Evolutionary conservation across 768 basidiomycete species (phyloP), one percentile per base, ranked within the genome.

Genomic region (Termitomyces sp.): DNA sequence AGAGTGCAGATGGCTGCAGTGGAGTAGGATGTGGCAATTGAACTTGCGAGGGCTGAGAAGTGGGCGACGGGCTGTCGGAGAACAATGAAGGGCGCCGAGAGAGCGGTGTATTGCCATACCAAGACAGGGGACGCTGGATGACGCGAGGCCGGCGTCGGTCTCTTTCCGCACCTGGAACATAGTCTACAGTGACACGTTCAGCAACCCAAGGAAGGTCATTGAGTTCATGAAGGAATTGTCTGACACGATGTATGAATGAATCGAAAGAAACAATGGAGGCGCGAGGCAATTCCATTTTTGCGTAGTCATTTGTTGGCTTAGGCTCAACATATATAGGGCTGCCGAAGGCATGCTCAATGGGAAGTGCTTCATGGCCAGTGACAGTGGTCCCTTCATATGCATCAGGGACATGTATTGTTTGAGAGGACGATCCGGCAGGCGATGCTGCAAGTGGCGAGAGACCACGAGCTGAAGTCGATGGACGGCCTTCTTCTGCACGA

Each of bases 151-250:
- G 57, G 20, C 64, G 58, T 46, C 62, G 48, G 34, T 47, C 55
- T 56, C 56, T 61, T 16, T 24, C 22, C 47, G 63, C 57, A 10
- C 67, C 66, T 7, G 74, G 74, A 14, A 65, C 41, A 55, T 71
- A 75, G 51, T 72, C 71, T 16, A 64, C 65, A 8, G 73, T 69
- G 16, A 72, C 66, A 44, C 67, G 69, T 5, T 68, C 65, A 18
- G 71, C 67, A 14, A 71, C 66, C 74, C 74, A 76, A 8, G 74
- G 74, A 27, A 76, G 70, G 18, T 68, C 63, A 54, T 67, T 67
- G 34, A 76, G 53, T 42, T 72, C 68, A 36, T 55, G 58, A 26
- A 75, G 53, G 63, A 74, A 74, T 34, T 65, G 61, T n/a, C 63
- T 63, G 32, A 73, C 46, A 29, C 69, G 64, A 34, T 64, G 61